These are phyloP conservation scores for Aspergillus proliferans DNA, from an alignment of 2,329 filamentous ascomycete species.

Conservation along the genomic window DNA sequence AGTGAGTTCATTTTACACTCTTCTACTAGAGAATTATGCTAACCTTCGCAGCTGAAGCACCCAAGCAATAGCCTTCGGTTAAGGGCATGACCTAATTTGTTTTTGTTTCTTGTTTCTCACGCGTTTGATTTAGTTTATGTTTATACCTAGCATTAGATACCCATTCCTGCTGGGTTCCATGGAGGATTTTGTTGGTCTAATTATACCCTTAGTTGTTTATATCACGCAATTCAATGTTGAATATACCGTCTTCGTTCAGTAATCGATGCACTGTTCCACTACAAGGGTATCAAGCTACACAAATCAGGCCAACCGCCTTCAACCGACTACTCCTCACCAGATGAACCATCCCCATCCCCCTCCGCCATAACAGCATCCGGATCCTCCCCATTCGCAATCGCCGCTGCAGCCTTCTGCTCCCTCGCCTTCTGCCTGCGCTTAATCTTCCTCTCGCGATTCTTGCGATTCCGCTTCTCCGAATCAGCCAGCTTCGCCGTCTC, in stretches of 20 bases:
- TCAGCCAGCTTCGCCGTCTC: slow-evolving; percentile 27
- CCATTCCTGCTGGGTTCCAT: slow-evolving; percentile 4
- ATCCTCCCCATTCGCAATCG: slow-evolving; percentile 8
- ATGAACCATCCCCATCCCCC: slow-evolving; percentile 14
- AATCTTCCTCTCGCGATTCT: slow-evolving; percentile 34
- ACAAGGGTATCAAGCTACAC: background rate
- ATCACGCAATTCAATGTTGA: background rate
- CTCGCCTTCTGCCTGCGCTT: slow-evolving; percentile 34
- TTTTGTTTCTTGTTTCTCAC: background rate
- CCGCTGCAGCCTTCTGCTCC: slow-evolving; percentile 28
- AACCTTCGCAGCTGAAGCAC: slow-evolving; percentile 4
- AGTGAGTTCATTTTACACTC: slow-evolving; percentile 1
- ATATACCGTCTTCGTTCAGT: background rate
- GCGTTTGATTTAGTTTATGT: background rate
- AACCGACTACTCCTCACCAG: slow-evolving; percentile 4
- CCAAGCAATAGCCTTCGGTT: slow-evolving; percentile 1
- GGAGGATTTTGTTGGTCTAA: background rate
- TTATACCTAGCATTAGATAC: slow-evolving; percentile 13
- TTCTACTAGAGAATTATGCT: slow-evolving; percentile 3
- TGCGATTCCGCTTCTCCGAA: slow-evolving; percentile 34
- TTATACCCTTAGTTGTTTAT: slow-evolving; percentile 14
- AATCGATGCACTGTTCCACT: background rate
- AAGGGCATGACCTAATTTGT: background rate
- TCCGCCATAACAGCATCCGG: slow-evolving; percentile 11
- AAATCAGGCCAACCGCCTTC: background rate